Percentiles rank a stretch among this genome's conserved stretches.
These are phyloP conservation scores for Termitomyces sp. DNA, from an alignment of 1,284 basidiomycete genomes.

Conservation along the genomic window DNA sequence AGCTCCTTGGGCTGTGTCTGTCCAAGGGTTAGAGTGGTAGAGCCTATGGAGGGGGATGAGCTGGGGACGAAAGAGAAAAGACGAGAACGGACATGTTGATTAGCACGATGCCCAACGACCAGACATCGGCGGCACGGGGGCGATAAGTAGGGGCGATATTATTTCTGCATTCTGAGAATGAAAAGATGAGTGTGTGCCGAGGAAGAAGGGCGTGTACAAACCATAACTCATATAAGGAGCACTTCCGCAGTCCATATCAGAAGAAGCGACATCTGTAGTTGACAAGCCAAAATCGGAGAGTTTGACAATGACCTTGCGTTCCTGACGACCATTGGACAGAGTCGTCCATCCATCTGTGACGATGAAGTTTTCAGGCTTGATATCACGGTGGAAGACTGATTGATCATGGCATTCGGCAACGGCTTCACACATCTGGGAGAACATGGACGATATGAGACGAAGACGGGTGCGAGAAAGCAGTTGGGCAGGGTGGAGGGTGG, in stretches of 20 bases:
- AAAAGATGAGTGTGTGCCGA: slow-evolving; percentile 9
- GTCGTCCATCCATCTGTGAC: slow-evolving; percentile 76
- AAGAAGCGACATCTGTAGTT: slow-evolving; percentile 82
- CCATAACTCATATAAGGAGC: slow-evolving; percentile 99
- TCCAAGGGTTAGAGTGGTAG: slow-evolving; percentile 98
- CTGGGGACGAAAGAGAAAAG: slow-evolving; percentile 6
- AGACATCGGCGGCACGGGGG: slow-evolving; percentile 94
- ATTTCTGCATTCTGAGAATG: slow-evolving; percentile 87
- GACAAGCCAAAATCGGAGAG: slow-evolving; percentile 96
- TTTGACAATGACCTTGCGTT: slow-evolving; percentile 84
- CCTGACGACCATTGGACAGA: slow-evolving; percentile 47
- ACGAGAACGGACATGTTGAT: slow-evolving; percentile 80
- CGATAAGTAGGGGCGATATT: slow-evolving; percentile 91
- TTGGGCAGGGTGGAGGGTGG: slow-evolving; percentile 78
- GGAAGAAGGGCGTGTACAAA: slow-evolving; percentile 32
- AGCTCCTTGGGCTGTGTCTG: slow-evolving; percentile 78
- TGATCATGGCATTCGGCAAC: slow-evolving; percentile 94
- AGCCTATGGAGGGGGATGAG: slow-evolving; percentile 48
- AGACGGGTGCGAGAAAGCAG: slow-evolving; percentile 85
- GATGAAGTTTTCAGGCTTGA: slow-evolving; percentile 97
- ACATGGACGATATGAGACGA: slow-evolving; percentile 94
- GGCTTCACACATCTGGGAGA: slow-evolving; percentile 95
- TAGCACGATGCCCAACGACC: slow-evolving; percentile 97
- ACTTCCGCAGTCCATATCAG: slow-evolving; percentile 98
- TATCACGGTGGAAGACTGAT: slow-evolving; percentile 93